Percentiles rank a stretch among this genome's conserved stretches.
phyloP scores from a whole-genome alignment of 306 rosid species.

The Vigna radiata region DNA sequence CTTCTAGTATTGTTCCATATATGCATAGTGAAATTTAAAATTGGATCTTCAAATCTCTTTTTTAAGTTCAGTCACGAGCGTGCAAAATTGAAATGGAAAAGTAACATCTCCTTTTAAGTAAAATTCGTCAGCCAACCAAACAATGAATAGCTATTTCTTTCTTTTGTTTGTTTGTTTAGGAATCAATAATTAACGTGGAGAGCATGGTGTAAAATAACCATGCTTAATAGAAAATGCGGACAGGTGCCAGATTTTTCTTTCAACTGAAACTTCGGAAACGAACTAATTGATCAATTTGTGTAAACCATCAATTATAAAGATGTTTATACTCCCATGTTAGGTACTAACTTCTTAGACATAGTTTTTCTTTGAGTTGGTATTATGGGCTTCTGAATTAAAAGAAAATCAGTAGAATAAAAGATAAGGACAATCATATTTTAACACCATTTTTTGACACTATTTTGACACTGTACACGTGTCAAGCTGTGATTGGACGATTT shows the following conservation, averaged over 20 bases:
- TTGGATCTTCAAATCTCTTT: background rate
- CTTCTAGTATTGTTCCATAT: slow-evolving; percentile 25
- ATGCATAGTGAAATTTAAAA: slow-evolving; percentile 19
- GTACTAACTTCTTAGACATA: background rate
- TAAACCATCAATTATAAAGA: slow-evolving; percentile 15
- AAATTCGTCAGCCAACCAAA: background rate
- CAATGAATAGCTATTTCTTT: background rate
- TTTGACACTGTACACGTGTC: no score
- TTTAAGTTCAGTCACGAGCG: background rate
- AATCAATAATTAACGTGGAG: no score
- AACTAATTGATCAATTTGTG: slow-evolving; percentile 6
- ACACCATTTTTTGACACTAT: no score
- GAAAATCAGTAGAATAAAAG: background rate
- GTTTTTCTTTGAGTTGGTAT: background rate
- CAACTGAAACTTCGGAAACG: background rate
- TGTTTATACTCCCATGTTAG: slow-evolving; percentile 4
- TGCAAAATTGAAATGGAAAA: slow-evolving; percentile 3
- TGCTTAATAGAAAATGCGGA: background rate
- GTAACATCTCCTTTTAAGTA: background rate
- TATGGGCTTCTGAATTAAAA: background rate
- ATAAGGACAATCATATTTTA: no score
- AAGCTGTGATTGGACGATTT: no score
- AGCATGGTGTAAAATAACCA: background rate
- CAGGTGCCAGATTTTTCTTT: slow-evolving; percentile 12
- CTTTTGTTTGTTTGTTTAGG: background rate